Conservation (phyloP, 495 filamentous ascomycete genomes). For the Neurospora sp. region DNA sequence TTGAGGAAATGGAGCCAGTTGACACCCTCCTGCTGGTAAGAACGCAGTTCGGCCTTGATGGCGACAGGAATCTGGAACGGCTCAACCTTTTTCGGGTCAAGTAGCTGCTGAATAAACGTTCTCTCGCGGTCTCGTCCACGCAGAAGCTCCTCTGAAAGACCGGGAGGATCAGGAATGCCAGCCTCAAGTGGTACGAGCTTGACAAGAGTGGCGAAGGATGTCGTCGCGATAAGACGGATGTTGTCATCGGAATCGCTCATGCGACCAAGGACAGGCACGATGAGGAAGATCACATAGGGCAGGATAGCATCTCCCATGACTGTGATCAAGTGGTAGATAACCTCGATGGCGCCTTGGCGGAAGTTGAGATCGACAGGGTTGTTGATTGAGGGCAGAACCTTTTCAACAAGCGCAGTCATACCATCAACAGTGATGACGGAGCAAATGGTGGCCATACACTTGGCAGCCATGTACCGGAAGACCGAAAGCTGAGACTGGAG, state of each 20-base stretch:
- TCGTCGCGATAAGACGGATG: slow-evolving; percentile 86
- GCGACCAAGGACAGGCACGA: slow-evolving; percentile 94
- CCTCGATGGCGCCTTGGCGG: slow-evolving; percentile 89
- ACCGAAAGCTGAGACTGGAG: slow-evolving; percentile 80
- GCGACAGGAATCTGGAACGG: slow-evolving; percentile 86
- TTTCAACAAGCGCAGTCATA: slow-evolving; percentile 92
- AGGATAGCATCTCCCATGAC: slow-evolving; percentile 96
- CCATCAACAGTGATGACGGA: slow-evolving; percentile 89
- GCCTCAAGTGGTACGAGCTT: slow-evolving; percentile 98
- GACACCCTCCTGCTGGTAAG: slow-evolving; percentile 97
- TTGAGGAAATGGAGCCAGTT: slow-evolving; percentile 99
- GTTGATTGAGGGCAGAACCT: slow-evolving; percentile 80
- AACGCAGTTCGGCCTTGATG: slow-evolving; percentile 91
- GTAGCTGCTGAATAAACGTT: slow-evolving; percentile 92
- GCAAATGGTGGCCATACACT: slow-evolving; percentile 94
- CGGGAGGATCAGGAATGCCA: slow-evolving; percentile 92
- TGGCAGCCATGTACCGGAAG: slow-evolving; percentile 91
- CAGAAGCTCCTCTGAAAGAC: slow-evolving; percentile 77
- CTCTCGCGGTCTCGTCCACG: slow-evolving; percentile 85
- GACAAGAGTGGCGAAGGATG: slow-evolving; percentile 91
- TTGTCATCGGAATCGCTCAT: slow-evolving; percentile 99
- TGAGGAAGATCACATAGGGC: slow-evolving; percentile 97
- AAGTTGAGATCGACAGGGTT: slow-evolving; percentile 75
- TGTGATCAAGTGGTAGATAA: slow-evolving; percentile 88
- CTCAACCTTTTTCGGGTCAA: slow-evolving; percentile 93